A percentile compares a stretch with the other conserved stretches of the same genome.
Evolutionary conservation across 179 eudicot genomes (phyloP).

Genomic region (Drosera spatulata): DNA sequence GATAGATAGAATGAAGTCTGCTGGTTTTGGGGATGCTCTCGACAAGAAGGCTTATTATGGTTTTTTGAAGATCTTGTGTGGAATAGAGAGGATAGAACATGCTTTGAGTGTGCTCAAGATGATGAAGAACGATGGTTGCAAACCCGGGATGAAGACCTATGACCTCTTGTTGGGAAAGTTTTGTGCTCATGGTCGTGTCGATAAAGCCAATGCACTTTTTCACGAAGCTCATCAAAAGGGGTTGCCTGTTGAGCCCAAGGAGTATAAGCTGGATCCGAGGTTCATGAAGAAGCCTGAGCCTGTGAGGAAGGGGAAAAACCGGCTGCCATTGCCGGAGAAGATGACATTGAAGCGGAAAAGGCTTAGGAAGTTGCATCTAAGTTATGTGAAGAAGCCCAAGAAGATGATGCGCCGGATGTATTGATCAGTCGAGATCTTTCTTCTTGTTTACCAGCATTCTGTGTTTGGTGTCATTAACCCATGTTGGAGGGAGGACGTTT

Average conservation of each 20-base stretch:
- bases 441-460: no score
- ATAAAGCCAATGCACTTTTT: slow-evolving; percentile 49
- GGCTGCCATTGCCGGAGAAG: slow-evolving; percentile 83
- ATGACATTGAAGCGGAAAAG: slow-evolving; percentile 67
- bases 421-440: slow-evolving; percentile 9
- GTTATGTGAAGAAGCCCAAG: slow-evolving; percentile 75
- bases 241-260: slow-evolving; percentile 42
- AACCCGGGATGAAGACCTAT: slow-evolving; percentile 70
- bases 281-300: slow-evolving; percentile 45
- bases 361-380: slow-evolving; percentile 53
- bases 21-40: slow-evolving; percentile 57
- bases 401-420: slow-evolving; percentile 25
- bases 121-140: slow-evolving; percentile 67
- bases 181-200: slow-evolving; percentile 58
- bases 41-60: slow-evolving; percentile 58
- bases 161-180: slow-evolving; percentile 63
- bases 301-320: slow-evolving; percentile 62
- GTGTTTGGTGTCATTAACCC: no score
- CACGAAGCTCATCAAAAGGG: slow-evolving; percentile 58
- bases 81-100: slow-evolving; percentile 83
- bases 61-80: slow-evolving; percentile 66
- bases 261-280: slow-evolving; percentile 63
- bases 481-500: no score
- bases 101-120: slow-evolving; percentile 53
- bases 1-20: slow-evolving; percentile 85